phyloP scores from a whole-genome alignment of 1,139 yeast genomes.

The Pichia sp. region DNA sequence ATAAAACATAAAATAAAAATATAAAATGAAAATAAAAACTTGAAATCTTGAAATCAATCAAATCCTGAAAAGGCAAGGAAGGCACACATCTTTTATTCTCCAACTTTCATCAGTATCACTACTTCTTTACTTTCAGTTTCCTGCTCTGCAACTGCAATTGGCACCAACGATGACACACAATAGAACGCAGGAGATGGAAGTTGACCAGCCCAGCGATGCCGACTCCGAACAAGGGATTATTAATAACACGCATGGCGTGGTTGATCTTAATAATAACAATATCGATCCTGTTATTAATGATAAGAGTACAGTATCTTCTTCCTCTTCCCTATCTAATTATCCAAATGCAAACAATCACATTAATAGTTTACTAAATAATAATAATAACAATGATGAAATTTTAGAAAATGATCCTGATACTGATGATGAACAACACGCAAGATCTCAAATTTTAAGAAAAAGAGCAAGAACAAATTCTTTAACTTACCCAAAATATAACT shows the following conservation, averaged over 20 bases:
- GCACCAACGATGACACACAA: background rate
- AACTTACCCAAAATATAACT: slow-evolving; percentile 4
- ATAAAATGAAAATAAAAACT: background rate
- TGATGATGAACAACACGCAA: slow-evolving; percentile 28
- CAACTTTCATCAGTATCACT: background rate
- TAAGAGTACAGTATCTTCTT: background rate
- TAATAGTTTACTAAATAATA: background rate
- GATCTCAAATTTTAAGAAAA: slow-evolving; percentile 22
- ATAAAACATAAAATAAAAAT: too few relatives aligned
- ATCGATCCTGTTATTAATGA: background rate
- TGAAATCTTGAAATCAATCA: background rate
- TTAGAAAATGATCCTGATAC: slow-evolving; percentile 26
- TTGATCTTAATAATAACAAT: background rate
- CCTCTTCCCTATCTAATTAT: background rate
- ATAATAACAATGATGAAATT: slow-evolving; percentile 17
- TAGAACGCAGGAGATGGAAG: background rate
- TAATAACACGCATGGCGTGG: background rate
- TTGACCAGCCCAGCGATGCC: background rate
- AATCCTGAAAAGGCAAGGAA: background rate
- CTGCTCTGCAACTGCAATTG: background rate
- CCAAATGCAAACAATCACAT: background rate
- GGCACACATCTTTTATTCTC: background rate
- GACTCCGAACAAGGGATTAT: background rate
- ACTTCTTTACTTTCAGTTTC: background rate
- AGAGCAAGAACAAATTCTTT: slow-evolving; percentile 21